These are phyloP conservation scores for Penicillium turbatum DNA, from an alignment of 495 filamentous ascomycete species.

Conservation along the genomic window DNA sequence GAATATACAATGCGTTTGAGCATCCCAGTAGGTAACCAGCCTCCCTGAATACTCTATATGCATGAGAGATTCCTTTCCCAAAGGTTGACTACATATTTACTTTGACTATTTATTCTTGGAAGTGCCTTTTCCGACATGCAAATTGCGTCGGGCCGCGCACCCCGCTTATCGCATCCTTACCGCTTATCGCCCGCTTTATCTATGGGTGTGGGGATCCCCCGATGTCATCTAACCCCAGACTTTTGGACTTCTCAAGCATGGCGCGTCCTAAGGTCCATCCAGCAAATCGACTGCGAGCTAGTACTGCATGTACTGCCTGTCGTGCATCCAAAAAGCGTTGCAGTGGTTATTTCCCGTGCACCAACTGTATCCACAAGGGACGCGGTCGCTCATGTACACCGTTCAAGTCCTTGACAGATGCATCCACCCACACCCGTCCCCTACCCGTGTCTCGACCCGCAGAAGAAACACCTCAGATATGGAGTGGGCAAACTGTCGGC, in stretches of 20 bases:
- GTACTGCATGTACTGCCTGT: slow-evolving; percentile 36
- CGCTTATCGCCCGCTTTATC: not conserved
- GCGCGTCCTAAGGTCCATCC: slow-evolving; percentile 38
- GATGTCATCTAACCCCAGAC: not conserved
- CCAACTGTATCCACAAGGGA: slow-evolving; percentile 33
- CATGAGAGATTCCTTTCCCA: too few species aligned
- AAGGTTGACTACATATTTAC: too few species aligned
- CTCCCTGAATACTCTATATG: too few species aligned
- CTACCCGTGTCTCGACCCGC: not conserved
- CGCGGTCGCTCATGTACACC: slow-evolving; percentile 31
- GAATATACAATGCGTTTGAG: too few species aligned
- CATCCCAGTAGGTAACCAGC: too few species aligned
- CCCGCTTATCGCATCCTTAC: not conserved
- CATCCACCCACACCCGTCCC: slow-evolving; percentile 7
- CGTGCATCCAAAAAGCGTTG: slow-evolving; percentile 40
- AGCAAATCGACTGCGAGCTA: slow-evolving; percentile 33
- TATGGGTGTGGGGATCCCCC: slow-evolving; percentile 1
- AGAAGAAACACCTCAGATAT: not conserved
- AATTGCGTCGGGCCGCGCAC: slow-evolving; percentile 7
- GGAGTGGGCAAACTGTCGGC: not conserved
- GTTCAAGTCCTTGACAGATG: slow-evolving; percentile 20
- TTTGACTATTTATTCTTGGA: too few species aligned
- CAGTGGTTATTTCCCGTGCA: slow-evolving; percentile 38
- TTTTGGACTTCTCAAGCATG: slow-evolving; percentile 21
- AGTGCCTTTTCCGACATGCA: not conserved